Base-by-base conservation (phyloP, 192 early-diverging fungal genomes). In the Chytriomyces hyalinus region DNA sequence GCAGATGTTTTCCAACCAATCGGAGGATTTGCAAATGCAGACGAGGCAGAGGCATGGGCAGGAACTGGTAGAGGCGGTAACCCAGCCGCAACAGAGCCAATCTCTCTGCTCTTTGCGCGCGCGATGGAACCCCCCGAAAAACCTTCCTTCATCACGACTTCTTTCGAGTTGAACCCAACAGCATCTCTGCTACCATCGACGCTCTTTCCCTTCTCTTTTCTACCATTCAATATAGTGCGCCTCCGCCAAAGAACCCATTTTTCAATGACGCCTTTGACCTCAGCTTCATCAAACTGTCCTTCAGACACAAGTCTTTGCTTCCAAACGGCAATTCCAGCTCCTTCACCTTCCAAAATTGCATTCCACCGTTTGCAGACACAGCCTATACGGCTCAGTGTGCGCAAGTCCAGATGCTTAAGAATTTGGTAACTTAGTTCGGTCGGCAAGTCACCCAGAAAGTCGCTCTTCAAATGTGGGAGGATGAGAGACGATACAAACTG, bases 401-500 rank as follows among this genome's bases (percentile, higher is more conserved):
- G 82, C 6, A 92, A 84, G 71, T 97, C 97, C 75, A 99, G 85
- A 74, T 92, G 94, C 36, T 87, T 82, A 20, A 98, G 87, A 78
- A 98, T 90, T 65, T 95, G 91, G 64, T 92, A 87, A 6, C 73
- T 61, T 11, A 89, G 79, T 61, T 89, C 87, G 15, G 85, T 81
- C 9, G 86, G 82, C 44, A 87, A 64, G 48, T 78, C 48, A 4
- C 87, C 88, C 7, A 99, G 69, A 83, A 98, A 97, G 84, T 99
- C 96, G 75, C 93, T 90, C 75, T 96, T 94, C 76, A 98, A 87
- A 17, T 92, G 91, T 1, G 98, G 95, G 59, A 94, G 83, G 68
- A 99, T 91, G 15, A 95, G 83, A 28, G 92, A 90, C 61, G 92
- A 91, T 15, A 96, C 92, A 85, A 95, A 95, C 83, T 98, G 95